Conservation (phyloP, 768 basidiomycete species). For the Gautieria morchelliformis region DNA sequence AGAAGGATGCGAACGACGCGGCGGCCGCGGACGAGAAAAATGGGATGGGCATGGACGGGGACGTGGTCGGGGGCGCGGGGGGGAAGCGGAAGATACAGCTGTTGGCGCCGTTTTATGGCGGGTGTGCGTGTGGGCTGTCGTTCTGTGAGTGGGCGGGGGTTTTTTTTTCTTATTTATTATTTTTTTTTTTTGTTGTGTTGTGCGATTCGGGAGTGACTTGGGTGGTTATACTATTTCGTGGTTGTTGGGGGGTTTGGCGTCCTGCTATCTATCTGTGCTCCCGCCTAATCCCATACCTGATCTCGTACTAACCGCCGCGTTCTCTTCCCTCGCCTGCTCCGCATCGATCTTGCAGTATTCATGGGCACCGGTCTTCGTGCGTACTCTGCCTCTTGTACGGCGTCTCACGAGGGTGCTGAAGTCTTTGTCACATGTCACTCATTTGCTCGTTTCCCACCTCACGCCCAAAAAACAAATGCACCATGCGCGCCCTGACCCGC, state of each 20-base stretch:
- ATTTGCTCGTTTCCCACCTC: neutral
- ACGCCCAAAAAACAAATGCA: neutral
- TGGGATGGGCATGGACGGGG: too few relatives aligned
- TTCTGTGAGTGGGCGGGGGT: slow-evolving; percentile 15
- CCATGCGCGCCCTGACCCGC: neutral
- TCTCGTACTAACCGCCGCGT: too few relatives aligned
- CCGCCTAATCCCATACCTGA: neutral
- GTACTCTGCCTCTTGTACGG: too few relatives aligned
- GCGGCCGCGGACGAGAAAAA: neutral
- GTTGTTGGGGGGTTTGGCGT: neutral
- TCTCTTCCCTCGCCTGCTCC: neutral
- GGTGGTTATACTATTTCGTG: too few relatives aligned
- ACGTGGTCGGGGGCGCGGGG: neutral
- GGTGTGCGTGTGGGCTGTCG: neutral
- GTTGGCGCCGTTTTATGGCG: slow-evolving; percentile 58
- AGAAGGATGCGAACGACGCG: neutral
- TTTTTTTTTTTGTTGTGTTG: neutral
- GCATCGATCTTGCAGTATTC: slow-evolving; percentile 40
- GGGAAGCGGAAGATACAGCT: slow-evolving; percentile 33
- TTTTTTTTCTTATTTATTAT: neutral
- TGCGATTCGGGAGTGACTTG: neutral
- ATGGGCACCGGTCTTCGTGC: slow-evolving; percentile 45
- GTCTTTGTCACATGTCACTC: neutral
- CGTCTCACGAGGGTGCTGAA: too few relatives aligned
- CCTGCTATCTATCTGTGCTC: neutral